Evolutionary conservation across 768 basidiomycete genomes (phyloP).

Genomic region (Podaxis sp.): DNA sequence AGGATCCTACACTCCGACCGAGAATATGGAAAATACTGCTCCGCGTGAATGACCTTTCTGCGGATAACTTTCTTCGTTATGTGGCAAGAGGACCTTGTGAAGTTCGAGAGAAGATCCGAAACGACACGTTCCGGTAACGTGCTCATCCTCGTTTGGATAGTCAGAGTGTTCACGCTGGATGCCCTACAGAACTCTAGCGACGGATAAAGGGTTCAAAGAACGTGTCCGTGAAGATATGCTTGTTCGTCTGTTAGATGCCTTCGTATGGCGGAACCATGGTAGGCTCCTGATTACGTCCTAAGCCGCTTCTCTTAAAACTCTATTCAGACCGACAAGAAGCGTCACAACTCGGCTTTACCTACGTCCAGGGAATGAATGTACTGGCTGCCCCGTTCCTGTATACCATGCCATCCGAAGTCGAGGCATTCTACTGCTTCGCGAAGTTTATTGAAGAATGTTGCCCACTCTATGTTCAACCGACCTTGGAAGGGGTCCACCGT

Average conservation of each 20-base stretch:
- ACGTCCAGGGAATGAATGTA: conserved; percentile 99
- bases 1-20: conserved; percentile 86
- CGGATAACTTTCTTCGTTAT: conserved; percentile 72
- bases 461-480: conserved; percentile 96
- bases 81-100: conserved; percentile 83
- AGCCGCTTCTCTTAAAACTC: background rate
- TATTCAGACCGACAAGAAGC: conserved; percentile 68
- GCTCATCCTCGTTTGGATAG: background rate
- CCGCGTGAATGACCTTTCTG: conserved; percentile 74
- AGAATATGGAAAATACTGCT: conserved; percentile 95
- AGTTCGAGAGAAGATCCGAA: conserved; percentile 89
- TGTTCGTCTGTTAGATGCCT: conserved; percentile 93
- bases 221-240: conserved; percentile 97
- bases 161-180: background rate
- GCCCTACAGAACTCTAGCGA: conserved; percentile 76
- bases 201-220: conserved; percentile 96
- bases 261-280: conserved; percentile 96
- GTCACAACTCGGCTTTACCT: conserved; percentile 86
- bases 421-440: conserved; percentile 96
- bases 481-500: conserved; percentile 91
- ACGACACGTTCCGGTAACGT: conserved; percentile 88
- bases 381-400: conserved; percentile 97
- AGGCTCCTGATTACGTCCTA: conserved; percentile 6
- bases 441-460: conserved; percentile 95
- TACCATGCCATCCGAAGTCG: conserved; percentile 96